Percentiles rank a stretch among this genome's conserved stretches.
Conservation (phyloP, 176 grass and related monocot genomes). For the Zea mays region DNA sequence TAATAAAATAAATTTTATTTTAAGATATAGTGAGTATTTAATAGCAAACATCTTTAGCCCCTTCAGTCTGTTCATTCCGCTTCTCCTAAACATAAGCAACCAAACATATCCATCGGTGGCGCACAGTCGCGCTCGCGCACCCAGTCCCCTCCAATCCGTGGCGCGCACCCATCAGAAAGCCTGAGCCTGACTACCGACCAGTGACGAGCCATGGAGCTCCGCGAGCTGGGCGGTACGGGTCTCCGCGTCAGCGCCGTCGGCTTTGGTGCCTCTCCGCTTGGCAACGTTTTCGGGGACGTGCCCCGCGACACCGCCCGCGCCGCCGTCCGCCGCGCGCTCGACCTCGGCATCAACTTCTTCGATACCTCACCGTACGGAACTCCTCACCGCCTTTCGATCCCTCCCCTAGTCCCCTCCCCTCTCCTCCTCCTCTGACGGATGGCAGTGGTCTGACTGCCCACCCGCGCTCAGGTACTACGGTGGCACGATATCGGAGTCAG, state of each 20-base stretch:
- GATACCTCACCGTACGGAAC: slow-evolving; percentile 75
- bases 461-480: slow-evolving; percentile 67
- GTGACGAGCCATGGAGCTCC: slow-evolving; percentile 57
- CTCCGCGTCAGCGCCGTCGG: slow-evolving; percentile 71
- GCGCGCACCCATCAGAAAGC: neutral
- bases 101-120: too few relatives aligned
- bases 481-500: slow-evolving; percentile 69
- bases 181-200: too few relatives aligned
- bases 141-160: neutral
- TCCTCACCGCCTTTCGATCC: neutral
- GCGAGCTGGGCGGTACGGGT: slow-evolving; percentile 65
- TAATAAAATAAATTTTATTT: too few relatives aligned
- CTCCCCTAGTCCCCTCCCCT: neutral
- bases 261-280: slow-evolving; percentile 88
- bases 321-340: slow-evolving; percentile 71
- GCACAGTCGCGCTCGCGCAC: too few relatives aligned
- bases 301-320: slow-evolving; percentile 54
- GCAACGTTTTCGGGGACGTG: slow-evolving; percentile 72
- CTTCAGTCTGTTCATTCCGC: too few relatives aligned
- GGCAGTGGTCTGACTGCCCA: neutral
- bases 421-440: neutral
- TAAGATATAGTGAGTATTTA: too few relatives aligned
- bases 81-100: too few relatives aligned
- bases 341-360: slow-evolving; percentile 91
- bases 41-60: too few relatives aligned